Evolutionary conservation across 208 protist species (phyloP).

Genomic region (Crithidia bombi): DNA sequence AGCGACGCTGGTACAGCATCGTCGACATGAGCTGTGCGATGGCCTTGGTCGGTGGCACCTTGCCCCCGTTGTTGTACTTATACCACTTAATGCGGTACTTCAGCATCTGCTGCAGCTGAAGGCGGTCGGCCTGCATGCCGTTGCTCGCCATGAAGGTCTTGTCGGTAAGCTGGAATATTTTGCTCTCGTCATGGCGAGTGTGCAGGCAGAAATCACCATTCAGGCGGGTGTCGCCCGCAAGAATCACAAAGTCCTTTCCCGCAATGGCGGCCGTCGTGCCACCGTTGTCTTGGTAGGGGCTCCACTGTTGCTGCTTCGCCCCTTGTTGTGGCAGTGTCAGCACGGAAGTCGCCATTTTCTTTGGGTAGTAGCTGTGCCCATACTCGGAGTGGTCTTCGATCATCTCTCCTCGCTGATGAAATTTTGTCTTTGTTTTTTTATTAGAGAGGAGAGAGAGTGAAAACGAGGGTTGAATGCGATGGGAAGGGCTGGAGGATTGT

Average conservation of each 20-base stretch:
- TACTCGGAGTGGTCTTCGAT: constrained; percentile 87
- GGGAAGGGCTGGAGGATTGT: too few relatives aligned
- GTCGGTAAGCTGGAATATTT: constrained; percentile 95
- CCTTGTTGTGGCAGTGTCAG: constrained; percentile 75
- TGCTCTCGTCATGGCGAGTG: constrained; percentile 93
- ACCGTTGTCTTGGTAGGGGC: constrained; percentile 95
- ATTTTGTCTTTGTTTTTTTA: too few relatives aligned
- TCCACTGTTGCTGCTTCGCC: constrained; percentile 80
- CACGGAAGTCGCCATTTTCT: constrained; percentile 72
- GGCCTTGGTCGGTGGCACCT: constrained; percentile 89
- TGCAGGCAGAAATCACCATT: constrained; percentile 97
- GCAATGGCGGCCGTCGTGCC: constrained; percentile 96
- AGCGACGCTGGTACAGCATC: constrained; percentile 97
- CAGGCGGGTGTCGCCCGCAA: constrained; percentile 98
- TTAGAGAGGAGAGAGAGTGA: too few relatives aligned
- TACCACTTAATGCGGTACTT: constrained; percentile 94
- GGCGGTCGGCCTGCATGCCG: constrained; percentile 98
- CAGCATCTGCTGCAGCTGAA: constrained; percentile 96
- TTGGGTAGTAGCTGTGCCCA: constrained; percentile 69
- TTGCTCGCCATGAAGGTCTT: constrained; percentile 93
- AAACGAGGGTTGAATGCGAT: not conserved
- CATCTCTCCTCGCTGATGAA: constrained; percentile 53
- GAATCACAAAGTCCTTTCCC: constrained; percentile 96
- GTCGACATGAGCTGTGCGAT: constrained; percentile 98
- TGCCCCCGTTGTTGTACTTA: constrained; percentile 93